Base-by-base conservation (phyloP, 2,329 filamentous ascomycete species). In the Cladophialophora carrionii region DNA sequence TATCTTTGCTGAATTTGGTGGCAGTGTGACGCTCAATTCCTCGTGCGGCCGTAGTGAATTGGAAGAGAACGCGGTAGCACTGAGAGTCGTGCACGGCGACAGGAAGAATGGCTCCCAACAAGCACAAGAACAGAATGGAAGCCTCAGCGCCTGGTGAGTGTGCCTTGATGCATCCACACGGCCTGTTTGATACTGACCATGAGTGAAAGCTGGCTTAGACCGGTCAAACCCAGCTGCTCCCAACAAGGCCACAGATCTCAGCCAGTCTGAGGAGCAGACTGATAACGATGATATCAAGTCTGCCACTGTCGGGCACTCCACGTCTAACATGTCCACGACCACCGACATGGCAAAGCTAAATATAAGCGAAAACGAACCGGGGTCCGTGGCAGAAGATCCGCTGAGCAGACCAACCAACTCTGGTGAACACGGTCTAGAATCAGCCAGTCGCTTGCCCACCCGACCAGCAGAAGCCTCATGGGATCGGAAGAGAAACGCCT, bases 401-500 rank as follows among this genome's bases (percentile, higher is more conserved):
- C 6, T 20, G 17, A 43, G 5, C 37, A 20, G 6, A 6, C 37
- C 17, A 10, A 41, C 8, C 48, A 26, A 24, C 24, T 51, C 48
- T 20, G 5, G 5, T 5, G 48, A 24, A 17, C 9, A 26, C 9
- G 20, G 5, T 3, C 22, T 17, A 4, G 48, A 14, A 51, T 9
- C 48, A 24, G 48, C 24, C 22, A 51, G 20, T 10, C 8, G 5
- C 9, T 12, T 29, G 48, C 48, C 48, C 4, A 12, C 48, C 9
- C 14, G 1, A 37, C 29, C 52, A 29, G 52, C 52, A 32, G 52
- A 31, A 14, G 29, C 24, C 10, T 29, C 52, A 34, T 55, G 22
- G n/a, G 52, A 8, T 12, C 52, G 20, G 32, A 55, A 37, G 29
- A 37, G 20, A n/a, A 57, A 59, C 41, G 37, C 53, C 14, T 61